A percentile compares a stretch with the other conserved stretches of the same genome.
Evolutionary conservation across 2,329 filamentous ascomycete species (phyloP).

Genomic region (Fusarium decemcellulare): DNA sequence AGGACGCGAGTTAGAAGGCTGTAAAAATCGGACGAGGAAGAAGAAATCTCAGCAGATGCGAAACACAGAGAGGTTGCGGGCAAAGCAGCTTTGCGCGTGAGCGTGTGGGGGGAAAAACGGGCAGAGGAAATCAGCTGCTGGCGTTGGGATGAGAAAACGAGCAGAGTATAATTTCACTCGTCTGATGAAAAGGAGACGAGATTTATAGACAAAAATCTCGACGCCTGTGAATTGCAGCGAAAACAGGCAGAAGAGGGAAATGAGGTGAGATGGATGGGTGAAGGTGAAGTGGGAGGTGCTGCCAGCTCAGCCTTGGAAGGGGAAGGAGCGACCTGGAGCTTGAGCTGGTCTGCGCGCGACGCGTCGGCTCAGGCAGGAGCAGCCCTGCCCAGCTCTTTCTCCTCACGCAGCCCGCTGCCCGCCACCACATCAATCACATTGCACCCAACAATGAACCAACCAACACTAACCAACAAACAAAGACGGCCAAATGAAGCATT

Average conservation of each 20-base stretch:
- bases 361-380: conserved; percentile 39
- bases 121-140: background rate
- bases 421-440: conserved; percentile 7
- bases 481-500: background rate
- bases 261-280: conserved; percentile 35
- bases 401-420: background rate
- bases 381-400: conserved; percentile 5
- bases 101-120: background rate
- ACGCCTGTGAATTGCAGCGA: conserved; percentile 16
- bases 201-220: conserved; percentile 4
- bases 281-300: conserved; percentile 31
- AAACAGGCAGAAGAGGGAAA: conserved; percentile 32
- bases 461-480: background rate
- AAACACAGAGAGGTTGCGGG: conserved; percentile 4
- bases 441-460: conserved; percentile 1
- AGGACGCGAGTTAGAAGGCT: conserved; percentile 3
- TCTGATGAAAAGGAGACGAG: background rate
- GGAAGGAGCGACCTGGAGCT: conserved; percentile 24
- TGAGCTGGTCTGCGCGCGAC: conserved; percentile 39
- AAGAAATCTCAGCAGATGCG: conserved; percentile 13
- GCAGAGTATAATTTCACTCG: background rate
- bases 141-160: background rate
- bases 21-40: conserved; percentile 24
- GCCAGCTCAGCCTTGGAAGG: conserved; percentile 7
- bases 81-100: conserved; percentile 5